Base-by-base conservation (phyloP, 371 early-diverging fungal genomes). In the Apophysomyces variabilis region DNA sequence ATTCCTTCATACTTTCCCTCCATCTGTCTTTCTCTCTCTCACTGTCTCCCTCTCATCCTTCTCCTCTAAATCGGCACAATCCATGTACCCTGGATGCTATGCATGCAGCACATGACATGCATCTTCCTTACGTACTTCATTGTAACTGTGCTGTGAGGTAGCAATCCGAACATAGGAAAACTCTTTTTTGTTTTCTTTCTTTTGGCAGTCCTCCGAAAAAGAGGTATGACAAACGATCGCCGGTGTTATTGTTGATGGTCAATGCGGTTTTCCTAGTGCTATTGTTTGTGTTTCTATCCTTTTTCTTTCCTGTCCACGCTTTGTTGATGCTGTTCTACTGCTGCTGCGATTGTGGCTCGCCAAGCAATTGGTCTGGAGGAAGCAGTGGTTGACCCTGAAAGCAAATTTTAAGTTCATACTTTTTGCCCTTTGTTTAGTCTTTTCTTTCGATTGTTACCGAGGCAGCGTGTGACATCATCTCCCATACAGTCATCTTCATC, bases 401-500 rank as follows among this genome's bases (percentile, higher is more conserved):
- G 21, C 14, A 18, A 18, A 50, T 18, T 21, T 50, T 50, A 50
- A 50, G 54, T 50, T 50, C 54, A 50, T 50, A 21, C 8, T 50
- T 26, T 50, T 50, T 6, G 32, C 32, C 32, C 3, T 26, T 26
- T 26, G 32, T 26, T 26, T 26, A 26, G 32, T 26, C 11, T 50
- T 21, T 50, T 50, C 21, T n/a, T 21, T 21, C 21, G 9, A n/a
- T 21, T 18, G 62, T 66, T 73, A 73, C 73, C 26, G 72, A 68
- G 26, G 75, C 70, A 41, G 70, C 75, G 67, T 86, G 77, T 38
- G 80, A 68, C 73, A 87, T 66, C 75, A 89, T 69, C 56, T 87
- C 80, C 89, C 87, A 87, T 46, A 87, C 69, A 21, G 89, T 87
- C 78, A 85, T 79, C 69, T 86, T 88, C 83, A 86, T 86, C 69